Evolutionary conservation across 148 eudicot genomes (phyloP), one percentile per base, ranked within the genome.

Genomic region (Chenopodium berlandieri): DNA sequence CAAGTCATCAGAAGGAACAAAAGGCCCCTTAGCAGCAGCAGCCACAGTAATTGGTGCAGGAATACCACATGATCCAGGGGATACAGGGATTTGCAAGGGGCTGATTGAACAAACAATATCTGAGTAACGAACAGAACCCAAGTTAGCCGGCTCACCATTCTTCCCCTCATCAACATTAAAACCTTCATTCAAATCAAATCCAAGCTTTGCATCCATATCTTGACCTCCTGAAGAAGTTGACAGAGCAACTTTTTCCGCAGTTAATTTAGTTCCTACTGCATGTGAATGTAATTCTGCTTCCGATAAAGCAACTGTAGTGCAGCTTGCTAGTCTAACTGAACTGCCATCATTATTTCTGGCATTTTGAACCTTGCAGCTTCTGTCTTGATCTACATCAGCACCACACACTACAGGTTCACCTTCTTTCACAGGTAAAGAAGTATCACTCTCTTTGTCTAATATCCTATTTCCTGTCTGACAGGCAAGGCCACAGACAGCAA

Each of bases 141-240:
- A 80, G 74, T 32, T 75, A 56, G 54, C 30, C 19, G 86, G 82
- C 75, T 90, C 92, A 71, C 82, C 90, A 73, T 63, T 75, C 78
- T 86, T 93, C 46, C 92, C 94, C 44, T 93, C 97, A 81, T 93
- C 97, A 1, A 74, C 79, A 76, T 69, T 40, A 7, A 93, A 82
- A 17, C 93, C 93, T 88, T 93, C 94, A 79, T 93, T 93, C 81
- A 93, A 83, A 79, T 93, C 97, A 81, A 93, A 93, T 73, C 84
- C 87, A 44, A 85, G 85, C 85, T 88, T 91, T 85, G 78, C 60
- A 75, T 80, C 86, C 47, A 44, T 32, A 84, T 82, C 89, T 19
- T 83, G 77, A 64, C 88, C 44, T 75, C 77, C 87, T 78, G 71
- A 66, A 52, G 83, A 78, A 80, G 85, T 27, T 56, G 80, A 58